phyloP scores from a whole-genome alignment of 2,329 filamentous ascomycete species.

The Ophiocordyceps camponoti-saundersi region DNA sequence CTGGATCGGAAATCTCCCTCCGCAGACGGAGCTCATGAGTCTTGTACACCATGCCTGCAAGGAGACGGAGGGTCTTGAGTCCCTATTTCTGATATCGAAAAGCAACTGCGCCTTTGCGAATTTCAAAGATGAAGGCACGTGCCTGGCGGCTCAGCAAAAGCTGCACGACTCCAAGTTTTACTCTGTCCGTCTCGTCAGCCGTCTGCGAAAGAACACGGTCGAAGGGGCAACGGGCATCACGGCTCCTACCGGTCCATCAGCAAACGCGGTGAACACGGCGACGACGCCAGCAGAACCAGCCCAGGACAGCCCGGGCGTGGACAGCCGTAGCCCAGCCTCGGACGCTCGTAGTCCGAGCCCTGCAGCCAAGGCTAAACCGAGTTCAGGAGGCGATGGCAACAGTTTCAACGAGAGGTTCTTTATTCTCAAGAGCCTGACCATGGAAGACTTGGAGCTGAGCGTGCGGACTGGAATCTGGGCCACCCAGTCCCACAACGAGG shows the following conservation, averaged over 20 bases:
- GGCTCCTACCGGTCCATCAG: constrained; percentile 37
- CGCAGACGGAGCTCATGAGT: constrained; percentile 62
- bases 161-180: constrained; percentile 87
- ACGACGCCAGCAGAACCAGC: constrained; percentile 3
- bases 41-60: constrained; percentile 85
- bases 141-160: constrained; percentile 58
- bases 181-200: constrained; percentile 70
- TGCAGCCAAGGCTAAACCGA: not conserved
- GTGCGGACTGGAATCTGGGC: constrained; percentile 84
- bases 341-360: constrained; percentile 1
- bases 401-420: constrained; percentile 39
- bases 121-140: constrained; percentile 66
- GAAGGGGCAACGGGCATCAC: constrained; percentile 28
- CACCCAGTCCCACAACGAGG: constrained; percentile 86
- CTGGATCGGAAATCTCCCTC: constrained; percentile 90
- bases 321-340: not conserved
- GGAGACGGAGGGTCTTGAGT: constrained; percentile 65
- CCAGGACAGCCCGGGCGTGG: constrained; percentile 2
- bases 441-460: constrained; percentile 79
- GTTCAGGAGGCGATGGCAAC: not conserved
- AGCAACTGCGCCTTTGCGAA: constrained; percentile 97
- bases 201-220: constrained; percentile 45
- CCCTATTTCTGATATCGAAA: constrained; percentile 85
- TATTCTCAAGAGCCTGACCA: constrained; percentile 79
- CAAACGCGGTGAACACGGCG: constrained; percentile 14